Conservation (phyloP, 192 early-diverging fungal genomes). For the Coemansia sp. region DNA sequence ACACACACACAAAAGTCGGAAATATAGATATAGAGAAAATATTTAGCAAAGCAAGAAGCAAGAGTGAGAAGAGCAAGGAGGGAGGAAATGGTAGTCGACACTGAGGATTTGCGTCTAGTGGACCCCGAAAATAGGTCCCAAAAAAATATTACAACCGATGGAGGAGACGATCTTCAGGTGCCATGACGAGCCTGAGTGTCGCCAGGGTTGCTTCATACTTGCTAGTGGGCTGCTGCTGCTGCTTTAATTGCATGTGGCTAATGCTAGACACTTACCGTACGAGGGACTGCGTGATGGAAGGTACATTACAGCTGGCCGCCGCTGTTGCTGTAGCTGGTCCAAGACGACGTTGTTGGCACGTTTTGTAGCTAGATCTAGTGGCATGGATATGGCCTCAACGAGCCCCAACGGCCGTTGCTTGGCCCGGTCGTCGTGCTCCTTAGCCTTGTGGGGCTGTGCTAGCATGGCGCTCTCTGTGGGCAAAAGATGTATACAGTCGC, state of each 20-base stretch:
- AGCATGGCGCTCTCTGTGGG: constrained; percentile 16
- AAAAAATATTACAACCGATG: constrained; percentile 1
- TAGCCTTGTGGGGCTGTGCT: constrained; percentile 20
- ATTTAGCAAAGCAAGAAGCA: not conserved
- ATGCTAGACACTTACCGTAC: constrained; percentile 31
- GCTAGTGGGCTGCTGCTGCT: not conserved
- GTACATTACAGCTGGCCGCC: constrained; percentile 33
- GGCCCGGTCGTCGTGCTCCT: constrained; percentile 14
- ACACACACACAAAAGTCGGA: not conserved
- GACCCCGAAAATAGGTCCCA: constrained; percentile 3
- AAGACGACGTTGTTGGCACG: not conserved
- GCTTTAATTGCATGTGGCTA: not conserved
- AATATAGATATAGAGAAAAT: not conserved
- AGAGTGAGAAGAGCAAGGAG: not conserved
- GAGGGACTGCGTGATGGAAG: constrained; percentile 10
- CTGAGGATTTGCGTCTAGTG: constrained; percentile 12
- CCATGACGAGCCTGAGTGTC: not conserved
- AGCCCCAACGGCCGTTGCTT: not conserved
- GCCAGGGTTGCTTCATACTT: not conserved
- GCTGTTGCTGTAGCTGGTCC: constrained; percentile 29
- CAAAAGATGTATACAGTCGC: not conserved
- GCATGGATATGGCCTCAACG: constrained; percentile 14
- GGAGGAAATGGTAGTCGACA: not conserved
- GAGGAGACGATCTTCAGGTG: constrained; percentile 8
- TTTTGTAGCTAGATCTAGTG: constrained; percentile 27